Evolutionary conservation across 2,329 filamentous ascomycete species (phyloP).

Genomic region (Uncinocarpus reesii): DNA sequence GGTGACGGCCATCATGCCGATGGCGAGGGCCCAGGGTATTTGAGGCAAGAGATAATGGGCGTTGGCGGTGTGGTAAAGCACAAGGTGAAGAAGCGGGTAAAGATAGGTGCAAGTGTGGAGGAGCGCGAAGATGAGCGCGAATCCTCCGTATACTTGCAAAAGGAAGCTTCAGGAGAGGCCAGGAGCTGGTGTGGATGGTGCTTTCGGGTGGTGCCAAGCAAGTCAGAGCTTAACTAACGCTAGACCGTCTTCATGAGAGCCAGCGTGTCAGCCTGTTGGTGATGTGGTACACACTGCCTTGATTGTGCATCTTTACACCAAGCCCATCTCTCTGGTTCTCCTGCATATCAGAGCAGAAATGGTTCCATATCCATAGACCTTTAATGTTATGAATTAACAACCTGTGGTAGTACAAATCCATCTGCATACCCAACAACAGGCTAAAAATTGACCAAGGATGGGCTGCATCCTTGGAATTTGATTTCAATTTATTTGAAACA

Average conservation of each 20-base stretch:
- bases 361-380: too few relatives aligned
- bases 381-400: too few relatives aligned
- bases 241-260: neutral
- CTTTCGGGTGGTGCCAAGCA: constrained; percentile 58
- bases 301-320: too few relatives aligned
- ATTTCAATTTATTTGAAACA: too few relatives aligned
- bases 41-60: constrained; percentile 79
- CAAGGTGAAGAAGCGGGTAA: constrained; percentile 72
- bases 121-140: constrained; percentile 72
- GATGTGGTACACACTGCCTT: too few relatives aligned
- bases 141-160: constrained; percentile 53
- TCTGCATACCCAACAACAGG: too few relatives aligned
- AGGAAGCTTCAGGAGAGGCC: constrained; percentile 57
- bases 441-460: too few relatives aligned
- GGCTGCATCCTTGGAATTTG: too few relatives aligned
- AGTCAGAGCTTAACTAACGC: constrained; percentile 10
- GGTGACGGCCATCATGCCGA: constrained; percentile 15
- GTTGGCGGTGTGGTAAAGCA: constrained; percentile 81
- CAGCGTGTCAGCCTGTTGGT: too few relatives aligned
- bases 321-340: too few relatives aligned
- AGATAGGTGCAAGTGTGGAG: constrained; percentile 72
- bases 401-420: too few relatives aligned
- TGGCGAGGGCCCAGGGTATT: constrained; percentile 56
- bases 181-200: constrained; percentile 94
- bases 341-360: too few relatives aligned